Evolutionary conservation across 2,329 filamentous ascomycete species (phyloP), one percentile per base, ranked within the genome.

Genomic region (Trichocomaceae sp.): DNA sequence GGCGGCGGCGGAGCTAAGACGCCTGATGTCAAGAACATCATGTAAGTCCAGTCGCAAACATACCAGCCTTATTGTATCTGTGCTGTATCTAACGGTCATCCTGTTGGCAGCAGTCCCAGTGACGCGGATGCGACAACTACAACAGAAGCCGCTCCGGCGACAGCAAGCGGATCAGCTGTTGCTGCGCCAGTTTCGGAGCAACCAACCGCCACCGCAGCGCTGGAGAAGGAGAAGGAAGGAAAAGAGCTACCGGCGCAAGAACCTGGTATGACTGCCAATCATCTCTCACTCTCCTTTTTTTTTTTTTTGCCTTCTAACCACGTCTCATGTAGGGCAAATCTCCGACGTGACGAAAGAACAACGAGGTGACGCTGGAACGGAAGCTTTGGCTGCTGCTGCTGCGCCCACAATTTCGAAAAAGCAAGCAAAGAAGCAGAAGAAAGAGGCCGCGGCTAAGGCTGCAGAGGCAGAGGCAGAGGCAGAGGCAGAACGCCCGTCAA

Each of bases 11-110:
- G 37, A 48, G 31, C 54, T 12, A 54, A 50, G 52, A 6, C 51
- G 31, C 55, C 55, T 15, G 55, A 57, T 49, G 39, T 52, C 9
- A 57, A 54, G 47, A 54, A 53, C 41, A 15, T 52, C 33, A 45
- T 46, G 55, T 57, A 50, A 45, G 55, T 54, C n/a, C 37, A 17
- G 13, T 20, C n/a, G 26, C 3, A 13, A 15, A 26, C 23, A 3
- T 26, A n/a, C n/a, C n/a, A n/a, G n/a, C 23, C 23, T 26, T 26
- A 26, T 26, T 26, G 23, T 26, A 7, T 26, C n/a, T 26, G 31
- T 15, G 29, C 22, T 35, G 2, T 8, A 26, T 49, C 35, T 55
- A 47, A 50, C 15, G n/a, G 2, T 3, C n/a, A 15, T 49, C 6
- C 12, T 29, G 7, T 29, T 10, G 5, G 26, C 26, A 33, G 26